Conservation (phyloP, 1,284 basidiomycete genomes). For the Ganoderma lucidum region DNA sequence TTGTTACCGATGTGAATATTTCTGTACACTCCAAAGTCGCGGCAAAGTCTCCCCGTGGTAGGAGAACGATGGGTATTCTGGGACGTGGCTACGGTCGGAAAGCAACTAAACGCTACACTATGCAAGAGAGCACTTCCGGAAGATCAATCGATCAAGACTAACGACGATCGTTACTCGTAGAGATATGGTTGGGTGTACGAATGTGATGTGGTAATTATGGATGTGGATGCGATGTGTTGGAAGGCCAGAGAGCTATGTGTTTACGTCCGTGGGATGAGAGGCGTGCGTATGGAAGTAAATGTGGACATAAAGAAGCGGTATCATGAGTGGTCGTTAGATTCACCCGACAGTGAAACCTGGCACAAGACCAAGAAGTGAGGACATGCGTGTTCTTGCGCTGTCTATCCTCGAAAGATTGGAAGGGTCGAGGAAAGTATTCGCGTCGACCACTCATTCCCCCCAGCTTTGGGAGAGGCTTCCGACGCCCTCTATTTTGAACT, state of each 20-base stretch:
- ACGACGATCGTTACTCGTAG: slow-evolving; percentile 11
- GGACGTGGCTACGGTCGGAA: slow-evolving; percentile 1
- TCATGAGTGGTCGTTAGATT: slow-evolving; percentile 27
- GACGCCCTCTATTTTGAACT: slow-evolving; percentile 39
- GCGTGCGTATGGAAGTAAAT: neutral
- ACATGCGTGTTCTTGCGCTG: neutral
- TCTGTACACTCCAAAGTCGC: neutral
- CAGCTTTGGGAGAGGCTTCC: slow-evolving; percentile 44
- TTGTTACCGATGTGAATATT: neutral
- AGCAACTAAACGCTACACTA: slow-evolving; percentile 20
- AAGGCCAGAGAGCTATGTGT: slow-evolving; percentile 9
- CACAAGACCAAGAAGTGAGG: neutral
- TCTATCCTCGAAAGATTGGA: neutral
- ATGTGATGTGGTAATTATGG: slow-evolving; percentile 7
- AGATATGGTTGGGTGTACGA: slow-evolving; percentile 16
- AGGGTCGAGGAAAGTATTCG: neutral
- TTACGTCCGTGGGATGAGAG: slow-evolving; percentile 16
- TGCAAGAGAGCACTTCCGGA: slow-evolving; percentile 16
- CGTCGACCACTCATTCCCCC: slow-evolving; percentile 36
- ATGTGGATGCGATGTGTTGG: slow-evolving; percentile 9
- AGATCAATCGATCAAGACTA: slow-evolving; percentile 21
- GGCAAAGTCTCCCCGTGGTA: neutral
- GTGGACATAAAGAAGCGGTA: slow-evolving; percentile 11
- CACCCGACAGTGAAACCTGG: slow-evolving; percentile 10
- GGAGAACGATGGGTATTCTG: slow-evolving; percentile 5